These are phyloP conservation scores for Pyrus hybrid DNA, from an alignment of 331 rosid genomes.

Conservation along the genomic window DNA sequence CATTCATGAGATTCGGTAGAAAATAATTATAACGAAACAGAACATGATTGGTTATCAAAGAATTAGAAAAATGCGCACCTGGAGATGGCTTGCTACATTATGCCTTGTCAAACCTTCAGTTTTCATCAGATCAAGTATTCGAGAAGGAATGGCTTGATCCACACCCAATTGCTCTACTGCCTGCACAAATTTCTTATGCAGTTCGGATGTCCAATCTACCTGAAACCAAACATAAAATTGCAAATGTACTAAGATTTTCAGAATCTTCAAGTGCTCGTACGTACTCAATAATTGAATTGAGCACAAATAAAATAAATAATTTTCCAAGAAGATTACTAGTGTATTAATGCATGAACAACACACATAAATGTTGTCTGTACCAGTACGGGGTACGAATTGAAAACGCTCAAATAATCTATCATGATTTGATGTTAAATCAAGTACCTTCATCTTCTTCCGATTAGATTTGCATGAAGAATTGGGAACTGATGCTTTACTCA, in stretches of 20 bases:
- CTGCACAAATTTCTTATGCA: constrained; percentile 80
- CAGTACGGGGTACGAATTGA: background rate
- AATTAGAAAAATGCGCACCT: constrained; percentile 44
- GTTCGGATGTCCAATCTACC: constrained; percentile 93
- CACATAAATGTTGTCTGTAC: background rate
- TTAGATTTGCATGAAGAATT: constrained; percentile 38
- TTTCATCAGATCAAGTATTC: constrained; percentile 91
- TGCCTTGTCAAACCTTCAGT: constrained; percentile 92
- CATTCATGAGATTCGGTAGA: background rate
- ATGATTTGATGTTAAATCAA: background rate
- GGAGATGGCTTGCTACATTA: constrained; percentile 98
- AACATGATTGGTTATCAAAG: background rate
- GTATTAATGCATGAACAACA: background rate
- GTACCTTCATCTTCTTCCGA: constrained; percentile 81
- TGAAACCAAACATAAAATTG: constrained; percentile 28
- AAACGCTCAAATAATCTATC: background rate
- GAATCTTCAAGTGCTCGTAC: background rate
- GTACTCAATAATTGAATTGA: background rate
- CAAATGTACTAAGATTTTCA: background rate
- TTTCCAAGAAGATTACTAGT: background rate
- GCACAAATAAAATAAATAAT: too few species aligned
- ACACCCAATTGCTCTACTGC: constrained; percentile 95
- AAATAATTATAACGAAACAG: background rate
- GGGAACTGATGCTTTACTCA: constrained; percentile 29
- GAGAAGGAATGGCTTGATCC: constrained; percentile 98